Conservation (phyloP, 352 stramenopile genomes). For the Globisporangium perplexum region DNA sequence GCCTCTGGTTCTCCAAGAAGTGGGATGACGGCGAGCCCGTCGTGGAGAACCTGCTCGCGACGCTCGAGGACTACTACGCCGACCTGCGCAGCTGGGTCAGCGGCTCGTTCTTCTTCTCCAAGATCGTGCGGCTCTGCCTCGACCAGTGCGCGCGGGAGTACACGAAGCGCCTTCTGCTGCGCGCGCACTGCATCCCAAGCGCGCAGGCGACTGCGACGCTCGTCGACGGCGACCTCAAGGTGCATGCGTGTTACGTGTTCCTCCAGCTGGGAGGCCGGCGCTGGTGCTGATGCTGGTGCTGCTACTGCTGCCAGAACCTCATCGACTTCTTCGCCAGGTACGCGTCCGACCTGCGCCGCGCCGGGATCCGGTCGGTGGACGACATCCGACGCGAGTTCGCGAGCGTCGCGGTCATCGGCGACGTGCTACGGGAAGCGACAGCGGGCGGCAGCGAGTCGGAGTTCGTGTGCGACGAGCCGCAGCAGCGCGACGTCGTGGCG, state of each 20-base stretch:
- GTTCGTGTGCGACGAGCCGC: constrained; percentile 11
- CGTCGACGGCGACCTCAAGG: constrained; percentile 61
- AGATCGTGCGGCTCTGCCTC: constrained; percentile 64
- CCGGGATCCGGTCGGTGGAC: constrained; percentile 52
- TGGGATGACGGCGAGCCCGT: constrained; percentile 76
- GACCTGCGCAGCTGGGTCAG: constrained; percentile 76
- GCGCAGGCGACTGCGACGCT: constrained; percentile 23
- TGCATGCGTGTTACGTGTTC: constrained; percentile 19
- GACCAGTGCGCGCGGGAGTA: constrained; percentile 70
- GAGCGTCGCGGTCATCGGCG: constrained; percentile 38
- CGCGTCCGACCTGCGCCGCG: constrained; percentile 53
- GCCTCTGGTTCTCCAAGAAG: constrained; percentile 77
- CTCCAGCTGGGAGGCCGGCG: no score
- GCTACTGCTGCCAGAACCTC: constrained; percentile 31
- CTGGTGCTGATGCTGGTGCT: neutral
- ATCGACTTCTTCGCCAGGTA: constrained; percentile 71
- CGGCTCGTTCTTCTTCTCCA: constrained; percentile 82
- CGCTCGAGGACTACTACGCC: constrained; percentile 70
- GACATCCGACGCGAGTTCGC: constrained; percentile 71
- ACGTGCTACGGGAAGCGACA: constrained; percentile 29
- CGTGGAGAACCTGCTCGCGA: constrained; percentile 68
- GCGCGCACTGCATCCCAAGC: constrained; percentile 51
- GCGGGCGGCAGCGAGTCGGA: constrained; percentile 20
- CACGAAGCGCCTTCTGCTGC: constrained; percentile 43
- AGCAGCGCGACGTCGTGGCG: constrained; percentile 27